A percentile compares a stretch with the other conserved stretches of the same genome.
These are phyloP conservation scores for Nigrospora sphaerica DNA, from an alignment of 2,329 filamentous ascomycete species.

Conservation along the genomic window DNA sequence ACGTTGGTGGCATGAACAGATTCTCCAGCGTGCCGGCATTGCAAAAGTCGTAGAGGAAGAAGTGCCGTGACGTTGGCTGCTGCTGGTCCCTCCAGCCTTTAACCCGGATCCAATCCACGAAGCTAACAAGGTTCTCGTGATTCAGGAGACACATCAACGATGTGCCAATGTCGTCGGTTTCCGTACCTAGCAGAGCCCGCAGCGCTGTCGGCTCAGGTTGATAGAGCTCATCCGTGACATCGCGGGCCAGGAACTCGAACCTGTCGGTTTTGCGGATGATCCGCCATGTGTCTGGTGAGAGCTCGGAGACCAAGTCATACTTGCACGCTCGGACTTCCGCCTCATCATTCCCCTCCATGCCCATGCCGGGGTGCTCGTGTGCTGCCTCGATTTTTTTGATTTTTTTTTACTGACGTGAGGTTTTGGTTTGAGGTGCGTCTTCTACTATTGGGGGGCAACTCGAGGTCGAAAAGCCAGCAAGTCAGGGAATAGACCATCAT, in stretches of 20 bases:
- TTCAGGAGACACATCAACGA: conserved; percentile 31
- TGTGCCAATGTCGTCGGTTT: conserved; percentile 14
- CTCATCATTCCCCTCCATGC: too few relatives aligned
- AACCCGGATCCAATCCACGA: conserved; percentile 28
- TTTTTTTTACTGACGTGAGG: too few relatives aligned
- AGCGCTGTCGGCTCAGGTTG: conserved; percentile 2
- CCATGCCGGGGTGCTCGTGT: too few relatives aligned
- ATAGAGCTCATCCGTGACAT: conserved; percentile 15
- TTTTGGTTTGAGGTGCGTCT: too few relatives aligned
- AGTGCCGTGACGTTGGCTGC: conserved; percentile 8
- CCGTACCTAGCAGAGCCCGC: conserved; percentile 8
- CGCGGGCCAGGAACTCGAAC: conserved; percentile 18
- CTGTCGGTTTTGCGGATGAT: conserved; percentile 15
- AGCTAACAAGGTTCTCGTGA: conserved; percentile 41
- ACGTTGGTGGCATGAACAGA: conserved; percentile 22
- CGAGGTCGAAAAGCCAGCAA: too few relatives aligned
- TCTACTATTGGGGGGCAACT: too few relatives aligned
- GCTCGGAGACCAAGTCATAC: conserved; percentile 20
- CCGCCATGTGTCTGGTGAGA: conserved; percentile 18
- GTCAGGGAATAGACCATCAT: too few relatives aligned
- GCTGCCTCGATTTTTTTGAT: too few relatives aligned
- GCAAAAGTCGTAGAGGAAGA: conserved; percentile 45
- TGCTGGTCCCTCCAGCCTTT: conserved; percentile 4
- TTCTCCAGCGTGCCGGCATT: conserved; percentile 41
- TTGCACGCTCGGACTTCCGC: conserved; percentile 1